Evolutionary conservation across 257 asterid genomes (phyloP), one percentile per base, ranked within the genome.

Genomic region (Orobanche coerulescens): DNA sequence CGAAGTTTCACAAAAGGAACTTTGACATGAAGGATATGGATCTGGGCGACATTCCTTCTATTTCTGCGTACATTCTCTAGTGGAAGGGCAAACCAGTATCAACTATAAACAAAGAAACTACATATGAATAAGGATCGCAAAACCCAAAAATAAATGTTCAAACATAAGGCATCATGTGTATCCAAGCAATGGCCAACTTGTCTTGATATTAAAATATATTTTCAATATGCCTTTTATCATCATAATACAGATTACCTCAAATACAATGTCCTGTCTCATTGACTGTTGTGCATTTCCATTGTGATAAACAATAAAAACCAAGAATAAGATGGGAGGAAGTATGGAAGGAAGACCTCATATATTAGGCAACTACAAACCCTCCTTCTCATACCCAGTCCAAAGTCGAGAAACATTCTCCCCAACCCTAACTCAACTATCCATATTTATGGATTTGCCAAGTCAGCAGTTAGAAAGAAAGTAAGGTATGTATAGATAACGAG

Each of bases 391-490:
- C 34, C 40, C 8, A 15, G 66, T 31, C 20, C 28, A 36, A 60
- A 40, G 24, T n/a, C 58, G 42, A 34, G 40, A 58, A 64, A 30
- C 22, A 28, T 26, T 25, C 1, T 24, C 5, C 28, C 26, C 13
- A 56, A 57, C 28, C 39, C 34, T 40, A 16, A 43, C 31, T 24
- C 53, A 62, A 54, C 36, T 6, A 26, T 51, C 40, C 48, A 44
- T 13, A 48, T 48, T 47, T 40, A 36, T 16, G 25, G 37, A 24
- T 44, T 62, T 25, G 28, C 49, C 49, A 53, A 18, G 50, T 47
- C 15, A 1, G 31, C 65, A 62, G 26, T 14, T 12, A 49, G 49
- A 65, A 11, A 49, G 49, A 65, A 51, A 59, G 26, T 9, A 34
- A 28, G 47, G 36, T 8, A 57, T 19, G 24, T 31, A 33, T 25